Base-by-base conservation (phyloP, 176 grass and related monocot species). In the Musa acuminata region DNA sequence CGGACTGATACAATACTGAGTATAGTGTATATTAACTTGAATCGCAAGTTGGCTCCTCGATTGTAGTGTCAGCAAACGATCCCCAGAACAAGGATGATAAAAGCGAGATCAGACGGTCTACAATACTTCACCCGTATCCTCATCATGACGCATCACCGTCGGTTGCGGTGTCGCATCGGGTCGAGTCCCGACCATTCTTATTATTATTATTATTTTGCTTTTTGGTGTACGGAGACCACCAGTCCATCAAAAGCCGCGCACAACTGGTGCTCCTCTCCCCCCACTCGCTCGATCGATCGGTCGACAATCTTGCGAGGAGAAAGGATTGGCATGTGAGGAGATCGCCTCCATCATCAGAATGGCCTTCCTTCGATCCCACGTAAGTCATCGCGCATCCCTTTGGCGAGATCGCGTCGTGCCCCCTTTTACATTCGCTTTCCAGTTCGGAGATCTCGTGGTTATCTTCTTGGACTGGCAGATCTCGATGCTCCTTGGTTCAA, bases 351-450 rank as follows among this genome's bases (percentile, higher is more conserved):
- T 49, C 43, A 19, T 21, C 17, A 71, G 35, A 43, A 43, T 71
- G 68, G 48, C 68, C 22, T 71, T 71, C n/a, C 68, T 71, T 17
- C 68, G 43, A 71, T 71, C 68, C 19, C 1, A 23, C 16, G 68
- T 71, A 26, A 71, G 68, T 52, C 19, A 13, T 11, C 7, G 6
- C 17, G 14, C 17, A 19, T 62, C 20, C 57, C 1, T 62, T 8
- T 8, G 20, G 17, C 57, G 57, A 62, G 14, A 14, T 6, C 17
- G 20, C 17, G 57, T 17, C 1, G 17, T 62, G 1, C 20, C 7
- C 14, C 20, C 17, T 14, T 14, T 6, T 62, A 21, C 17, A 19
- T 14, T 62, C 5, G 57, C 17, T 20, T n/a, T 14, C 57, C 57
- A n/a, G 17, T 60, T 60, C 57, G 57, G 21, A n/a, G 57, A 60